These are phyloP conservation scores for Leccinum holopus DNA, from an alignment of 1,284 basidiomycete genomes.

Conservation along the genomic window DNA sequence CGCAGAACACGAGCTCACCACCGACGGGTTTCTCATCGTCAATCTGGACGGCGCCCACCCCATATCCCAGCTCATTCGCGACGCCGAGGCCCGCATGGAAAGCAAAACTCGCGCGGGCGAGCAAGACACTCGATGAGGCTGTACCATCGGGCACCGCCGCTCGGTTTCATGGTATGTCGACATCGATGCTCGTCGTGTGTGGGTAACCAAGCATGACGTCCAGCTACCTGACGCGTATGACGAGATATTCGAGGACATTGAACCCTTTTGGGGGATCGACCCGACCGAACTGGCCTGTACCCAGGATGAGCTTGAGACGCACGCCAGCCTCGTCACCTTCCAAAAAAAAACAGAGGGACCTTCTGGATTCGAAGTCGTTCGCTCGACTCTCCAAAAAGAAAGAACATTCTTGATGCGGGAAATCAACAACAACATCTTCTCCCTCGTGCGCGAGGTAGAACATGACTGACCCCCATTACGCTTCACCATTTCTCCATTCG, in stretches of 20 bases:
- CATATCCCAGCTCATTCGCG: constrained; percentile 44
- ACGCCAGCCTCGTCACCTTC: constrained; percentile 11
- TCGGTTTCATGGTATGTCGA: constrained; percentile 49
- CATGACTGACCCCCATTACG: constrained; percentile 31
- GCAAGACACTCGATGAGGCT: constrained; percentile 43
- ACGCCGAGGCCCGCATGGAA: constrained; percentile 42
- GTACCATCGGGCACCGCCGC: constrained; percentile 49
- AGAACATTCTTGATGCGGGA: background rate
- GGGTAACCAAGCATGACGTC: constrained; percentile 42
- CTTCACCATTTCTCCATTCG: constrained; percentile 32
- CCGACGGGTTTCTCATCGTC: constrained; percentile 32
- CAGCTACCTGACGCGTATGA: constrained; percentile 61
- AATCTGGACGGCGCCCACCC: constrained; percentile 40
- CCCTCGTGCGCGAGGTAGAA: constrained; percentile 23
- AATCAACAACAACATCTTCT: constrained; percentile 16
- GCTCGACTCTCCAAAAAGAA: constrained; percentile 10
- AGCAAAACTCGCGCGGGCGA: constrained; percentile 42
- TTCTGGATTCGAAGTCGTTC: constrained; percentile 15
- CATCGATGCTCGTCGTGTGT: background rate
- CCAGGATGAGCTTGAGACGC: constrained; percentile 39
- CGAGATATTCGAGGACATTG: constrained; percentile 52
- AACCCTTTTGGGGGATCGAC: constrained; percentile 55
- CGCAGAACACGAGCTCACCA: constrained; percentile 23
- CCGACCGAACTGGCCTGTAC: constrained; percentile 43
- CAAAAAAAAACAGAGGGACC: constrained; percentile 13